A percentile compares a stretch with the other conserved stretches of the same genome.
Conservation (phyloP, 108 stramenopile genomes). For the Pseudonitzschia pungens region DNA sequence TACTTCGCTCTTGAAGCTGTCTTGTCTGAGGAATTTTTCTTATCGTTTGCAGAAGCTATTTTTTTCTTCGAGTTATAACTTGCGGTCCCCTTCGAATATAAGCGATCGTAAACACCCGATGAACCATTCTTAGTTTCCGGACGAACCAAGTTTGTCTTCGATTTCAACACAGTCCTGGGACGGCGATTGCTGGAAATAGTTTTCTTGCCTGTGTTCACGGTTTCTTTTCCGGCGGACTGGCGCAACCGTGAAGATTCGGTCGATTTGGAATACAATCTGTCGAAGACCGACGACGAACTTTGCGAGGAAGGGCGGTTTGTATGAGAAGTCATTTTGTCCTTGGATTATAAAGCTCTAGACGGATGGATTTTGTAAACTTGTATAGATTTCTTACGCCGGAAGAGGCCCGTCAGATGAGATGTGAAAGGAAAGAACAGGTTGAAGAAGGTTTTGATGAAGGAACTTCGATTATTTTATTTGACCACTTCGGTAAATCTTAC, state of each 20-base stretch:
- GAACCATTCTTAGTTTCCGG: background rate
- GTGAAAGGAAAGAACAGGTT: too few relatives aligned
- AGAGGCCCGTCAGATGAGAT: too few relatives aligned
- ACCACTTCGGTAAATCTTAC: too few relatives aligned
- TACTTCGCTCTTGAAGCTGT: background rate
- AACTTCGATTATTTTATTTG: too few relatives aligned
- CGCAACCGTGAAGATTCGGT: slow-evolving; percentile 16
- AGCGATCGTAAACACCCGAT: slow-evolving; percentile 5
- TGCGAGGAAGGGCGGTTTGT: background rate
- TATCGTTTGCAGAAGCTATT: background rate
- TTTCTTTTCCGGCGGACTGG: slow-evolving; percentile 8
- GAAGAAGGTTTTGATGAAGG: too few relatives aligned
- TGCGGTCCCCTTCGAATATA: slow-evolving; percentile 26
- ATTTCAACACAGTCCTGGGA: background rate
- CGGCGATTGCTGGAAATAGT: background rate
- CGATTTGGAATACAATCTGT: slow-evolving; percentile 17
- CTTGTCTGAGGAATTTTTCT: background rate
- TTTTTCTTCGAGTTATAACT: slow-evolving; percentile 26
- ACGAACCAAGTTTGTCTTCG: background rate
- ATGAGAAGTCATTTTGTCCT: background rate
- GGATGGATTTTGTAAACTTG: background rate
- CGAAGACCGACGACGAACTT: slow-evolving; percentile 15
- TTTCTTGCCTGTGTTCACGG: background rate
- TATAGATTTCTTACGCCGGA: background rate
- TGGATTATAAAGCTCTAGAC: background rate